Evolutionary conservation across 2,329 filamentous ascomycete species (phyloP).

Genomic region (Penicillium sclerotigenum): DNA sequence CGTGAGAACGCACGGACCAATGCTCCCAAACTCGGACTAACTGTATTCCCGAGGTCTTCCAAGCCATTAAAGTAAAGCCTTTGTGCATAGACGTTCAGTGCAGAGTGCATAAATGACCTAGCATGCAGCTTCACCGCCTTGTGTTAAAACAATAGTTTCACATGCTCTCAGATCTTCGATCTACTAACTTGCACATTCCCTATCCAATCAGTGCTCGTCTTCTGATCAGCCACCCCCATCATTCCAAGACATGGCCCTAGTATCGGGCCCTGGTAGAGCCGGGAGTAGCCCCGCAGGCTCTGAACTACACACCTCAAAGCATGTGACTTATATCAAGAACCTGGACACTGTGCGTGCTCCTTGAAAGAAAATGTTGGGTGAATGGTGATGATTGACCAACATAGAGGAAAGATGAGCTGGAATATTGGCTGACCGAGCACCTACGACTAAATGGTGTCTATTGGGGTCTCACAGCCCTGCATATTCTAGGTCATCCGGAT

Average conservation of each 20-base stretch:
- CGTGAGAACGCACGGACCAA: background rate
- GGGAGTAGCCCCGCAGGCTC: constrained; percentile 46
- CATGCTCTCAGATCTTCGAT: background rate
- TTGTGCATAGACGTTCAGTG: background rate
- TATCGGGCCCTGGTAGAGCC: constrained; percentile 58
- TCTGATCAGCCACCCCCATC: constrained; percentile 1
- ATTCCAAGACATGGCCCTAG: constrained; percentile 53
- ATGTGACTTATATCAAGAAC: constrained; percentile 90
- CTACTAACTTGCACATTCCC: constrained; percentile 12
- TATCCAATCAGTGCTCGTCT: constrained; percentile 12
- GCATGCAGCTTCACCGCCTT: constrained; percentile 1
- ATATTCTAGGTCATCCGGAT: constrained; percentile 77
- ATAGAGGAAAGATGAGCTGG: constrained; percentile 84
- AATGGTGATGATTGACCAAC: constrained; percentile 36
- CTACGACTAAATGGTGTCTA: constrained; percentile 93
- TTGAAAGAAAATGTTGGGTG: constrained; percentile 8
- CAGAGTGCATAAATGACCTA: background rate
- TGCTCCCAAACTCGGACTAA: background rate
- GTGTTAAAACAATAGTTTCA: background rate
- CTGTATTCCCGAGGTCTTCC: background rate
- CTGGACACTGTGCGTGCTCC: constrained; percentile 70
- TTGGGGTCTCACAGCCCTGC: constrained; percentile 87
- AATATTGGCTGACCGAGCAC: constrained; percentile 98
- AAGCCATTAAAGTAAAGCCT: background rate
- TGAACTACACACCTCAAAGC: constrained; percentile 58